These are phyloP conservation scores for Roridomyces roridus DNA, from an alignment of 768 basidiomycete genomes.

Conservation along the genomic window DNA sequence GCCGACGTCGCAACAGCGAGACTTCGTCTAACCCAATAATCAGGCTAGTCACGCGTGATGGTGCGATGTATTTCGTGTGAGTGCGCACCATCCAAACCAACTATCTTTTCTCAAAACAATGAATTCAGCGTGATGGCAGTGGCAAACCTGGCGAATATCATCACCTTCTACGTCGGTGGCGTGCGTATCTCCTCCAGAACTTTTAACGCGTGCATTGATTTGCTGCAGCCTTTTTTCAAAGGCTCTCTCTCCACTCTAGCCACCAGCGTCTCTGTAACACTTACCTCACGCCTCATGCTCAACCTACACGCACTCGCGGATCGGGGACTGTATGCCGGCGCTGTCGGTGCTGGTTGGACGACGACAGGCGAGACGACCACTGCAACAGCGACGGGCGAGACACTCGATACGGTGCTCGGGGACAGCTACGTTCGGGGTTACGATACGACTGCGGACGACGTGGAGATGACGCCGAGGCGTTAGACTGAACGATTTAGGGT, in stretches of 20 bases:
- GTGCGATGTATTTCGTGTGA: slow-evolving; percentile 4
- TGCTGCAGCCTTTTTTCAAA: background rate
- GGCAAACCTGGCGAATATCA: background rate
- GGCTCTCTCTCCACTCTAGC: background rate
- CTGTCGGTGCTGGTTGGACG: no score
- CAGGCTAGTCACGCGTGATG: background rate
- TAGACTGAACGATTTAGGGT: no score
- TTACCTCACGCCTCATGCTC: slow-evolving; percentile 5
- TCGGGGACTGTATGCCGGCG: background rate
- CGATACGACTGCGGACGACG: no score
- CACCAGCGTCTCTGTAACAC: background rate
- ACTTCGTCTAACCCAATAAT: background rate
- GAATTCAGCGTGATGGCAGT: background rate
- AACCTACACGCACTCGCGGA: slow-evolving; percentile 1
- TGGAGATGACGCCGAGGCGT: no score
- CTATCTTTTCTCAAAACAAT: background rate
- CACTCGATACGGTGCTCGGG: no score
- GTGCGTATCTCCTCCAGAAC: background rate
- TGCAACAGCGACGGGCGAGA: no score
- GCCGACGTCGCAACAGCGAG: background rate
- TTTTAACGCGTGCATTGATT: no score
- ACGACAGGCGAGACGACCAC: no score
- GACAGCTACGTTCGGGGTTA: no score
- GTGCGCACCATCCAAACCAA: background rate
- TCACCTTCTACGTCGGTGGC: background rate